Evolutionary conservation across 208 protist genomes (phyloP).

Genomic region (Leishmania major): DNA sequence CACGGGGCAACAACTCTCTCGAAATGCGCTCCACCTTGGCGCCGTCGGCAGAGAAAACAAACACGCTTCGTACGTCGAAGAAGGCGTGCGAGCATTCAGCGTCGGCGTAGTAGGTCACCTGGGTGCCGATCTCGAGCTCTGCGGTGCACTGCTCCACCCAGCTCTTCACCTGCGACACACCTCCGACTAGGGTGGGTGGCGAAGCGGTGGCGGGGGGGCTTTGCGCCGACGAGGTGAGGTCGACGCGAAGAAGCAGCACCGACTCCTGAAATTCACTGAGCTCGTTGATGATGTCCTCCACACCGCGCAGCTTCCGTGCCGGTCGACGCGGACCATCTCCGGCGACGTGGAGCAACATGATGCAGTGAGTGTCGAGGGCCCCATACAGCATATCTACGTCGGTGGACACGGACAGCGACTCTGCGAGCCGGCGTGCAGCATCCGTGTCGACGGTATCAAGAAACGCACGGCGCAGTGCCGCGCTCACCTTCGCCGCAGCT

Average conservation of each 20-base stretch:
- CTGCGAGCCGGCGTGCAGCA: slow-evolving; percentile 27
- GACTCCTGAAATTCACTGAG: slow-evolving; percentile 57
- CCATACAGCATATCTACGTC: slow-evolving; percentile 32
- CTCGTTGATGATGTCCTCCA: slow-evolving; percentile 55
- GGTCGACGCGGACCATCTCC: slow-evolving; percentile 19
- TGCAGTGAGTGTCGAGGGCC: slow-evolving; percentile 30
- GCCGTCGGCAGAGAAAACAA: slow-evolving; percentile 41
- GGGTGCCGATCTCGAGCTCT: slow-evolving; percentile 39
- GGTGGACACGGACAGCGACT: slow-evolving; percentile 34
- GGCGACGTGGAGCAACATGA: slow-evolving; percentile 33
- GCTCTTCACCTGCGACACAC: slow-evolving; percentile 35
- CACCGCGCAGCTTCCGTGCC: slow-evolving; percentile 18
- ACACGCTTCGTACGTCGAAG: slow-evolving; percentile 44
- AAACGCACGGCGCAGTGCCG: slow-evolving; percentile 16
- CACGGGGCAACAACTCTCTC: slow-evolving; percentile 43
- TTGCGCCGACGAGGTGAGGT: slow-evolving; percentile 14
- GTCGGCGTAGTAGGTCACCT: slow-evolving; percentile 53
- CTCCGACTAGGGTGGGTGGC: slow-evolving; percentile 12
- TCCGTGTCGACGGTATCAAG: slow-evolving; percentile 34
- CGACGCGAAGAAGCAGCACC: slow-evolving; percentile 31
- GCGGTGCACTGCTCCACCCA: slow-evolving; percentile 12
- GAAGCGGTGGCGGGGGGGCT: background rate
- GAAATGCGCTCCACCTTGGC: slow-evolving; percentile 35
- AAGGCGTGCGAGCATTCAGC: slow-evolving; percentile 19
- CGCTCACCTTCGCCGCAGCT: slow-evolving; percentile 15